These are phyloP conservation scores for Saccharomycopsis malanga DNA, from an alignment of 805 yeast species.

Conservation along the genomic window DNA sequence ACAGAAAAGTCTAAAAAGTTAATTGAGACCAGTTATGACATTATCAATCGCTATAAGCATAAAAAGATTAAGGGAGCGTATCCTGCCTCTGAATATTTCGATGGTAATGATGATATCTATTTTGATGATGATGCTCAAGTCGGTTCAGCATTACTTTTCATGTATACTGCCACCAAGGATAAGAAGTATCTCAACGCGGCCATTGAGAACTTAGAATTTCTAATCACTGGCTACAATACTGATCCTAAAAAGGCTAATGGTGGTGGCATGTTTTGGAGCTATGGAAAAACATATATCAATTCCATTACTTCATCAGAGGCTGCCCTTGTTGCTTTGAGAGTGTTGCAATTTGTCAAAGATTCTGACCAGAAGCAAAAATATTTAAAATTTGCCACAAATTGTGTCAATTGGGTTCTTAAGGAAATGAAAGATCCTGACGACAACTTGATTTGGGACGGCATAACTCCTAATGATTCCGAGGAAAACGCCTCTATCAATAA, in stretches of 20 bases:
- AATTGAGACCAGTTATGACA: constrained; percentile 36
- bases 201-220: constrained; percentile 49
- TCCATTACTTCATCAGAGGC: constrained; percentile 65
- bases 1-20: not conserved
- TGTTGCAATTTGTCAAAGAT: constrained; percentile 34
- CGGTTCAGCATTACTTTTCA: constrained; percentile 53
- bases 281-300: constrained; percentile 47
- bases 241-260: constrained; percentile 32
- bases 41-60: constrained; percentile 42
- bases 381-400: constrained; percentile 46
- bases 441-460: constrained; percentile 49
- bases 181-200: constrained; percentile 46
- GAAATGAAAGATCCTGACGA: constrained; percentile 43
- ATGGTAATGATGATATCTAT: constrained; percentile 54
- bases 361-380: constrained; percentile 28
- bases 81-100: constrained; percentile 50
- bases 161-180: constrained; percentile 60
- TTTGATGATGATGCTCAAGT: constrained; percentile 73
- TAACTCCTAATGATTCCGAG: constrained; percentile 27
- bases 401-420: constrained; percentile 47
- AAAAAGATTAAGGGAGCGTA: constrained; percentile 39
- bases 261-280: constrained; percentile 66
- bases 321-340: constrained; percentile 53
- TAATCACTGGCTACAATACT: constrained; percentile 57
- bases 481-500: not conserved